Evolutionary conservation across 306 rosid genomes (phyloP), one percentile per base, ranked within the genome.

Genomic region (Begonia masoniana): DNA sequence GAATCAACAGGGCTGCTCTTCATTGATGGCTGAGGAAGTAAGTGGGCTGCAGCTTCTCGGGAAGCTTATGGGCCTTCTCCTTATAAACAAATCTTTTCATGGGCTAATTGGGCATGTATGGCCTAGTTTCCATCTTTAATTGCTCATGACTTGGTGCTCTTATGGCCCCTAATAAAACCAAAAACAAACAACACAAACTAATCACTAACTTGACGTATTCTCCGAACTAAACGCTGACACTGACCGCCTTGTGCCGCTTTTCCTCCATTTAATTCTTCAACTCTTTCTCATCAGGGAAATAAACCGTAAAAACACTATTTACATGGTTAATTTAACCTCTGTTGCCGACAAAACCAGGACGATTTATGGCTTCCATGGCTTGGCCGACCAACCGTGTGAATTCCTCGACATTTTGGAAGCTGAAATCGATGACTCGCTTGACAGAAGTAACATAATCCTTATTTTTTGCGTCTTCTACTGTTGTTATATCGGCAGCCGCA

Each of bases 321-420:
- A 79, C 88, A 84, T 70, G 62, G 67, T 55, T 69, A 21, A 61
- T 78, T 69, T 74, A 79, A 63, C 82, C 86, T 70, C 84, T 77
- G 51, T 62, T 71, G 68, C 81, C 82, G 64, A 71, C 68, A 51
- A 82, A 69, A 70, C 75, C 81, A 35, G 92, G 71, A 41, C 64
- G 71, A 62, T 74, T 71, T 68, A 82, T 71, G 47, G 76, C 78
- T 60, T 76, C 71, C 69, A 64, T 63, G 47, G 95, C 88, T 23
- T 59, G 65, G 64, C 59, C 62, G 66, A 82, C 93, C 70, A 79
- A 67, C 54, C 66, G 68, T 36, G 76, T 56, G 59, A 84, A 76
- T 69, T 84, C 88, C 50, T 78, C 81, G 17, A 88, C 62, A 58
- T 88, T 88, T 67, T 84, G 97, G 81, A 82, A 88, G 77, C 93